phyloP scores from a whole-genome alignment of 2,329 filamentous ascomycete species.

The Albifimbria verrucaria region DNA sequence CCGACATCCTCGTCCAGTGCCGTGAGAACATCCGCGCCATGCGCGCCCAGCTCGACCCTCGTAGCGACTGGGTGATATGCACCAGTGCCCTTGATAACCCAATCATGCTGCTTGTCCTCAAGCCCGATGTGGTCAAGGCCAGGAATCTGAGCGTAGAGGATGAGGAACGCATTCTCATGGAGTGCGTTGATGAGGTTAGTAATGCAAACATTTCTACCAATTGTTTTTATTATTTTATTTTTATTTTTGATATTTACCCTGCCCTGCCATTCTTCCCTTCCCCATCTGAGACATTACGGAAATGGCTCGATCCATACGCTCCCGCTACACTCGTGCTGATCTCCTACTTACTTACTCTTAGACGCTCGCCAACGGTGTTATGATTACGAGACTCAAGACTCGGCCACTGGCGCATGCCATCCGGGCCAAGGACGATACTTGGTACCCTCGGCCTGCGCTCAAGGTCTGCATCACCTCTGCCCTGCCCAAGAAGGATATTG shows the following conservation, averaged over 20 bases:
- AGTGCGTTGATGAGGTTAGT: constrained; percentile 88
- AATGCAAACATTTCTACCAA: constrained; percentile 26
- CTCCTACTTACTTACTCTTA: constrained; percentile 31
- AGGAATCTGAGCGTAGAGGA: constrained; percentile 68
- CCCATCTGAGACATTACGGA: not conserved
- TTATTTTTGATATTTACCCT: too few relatives aligned
- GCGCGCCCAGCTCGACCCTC: constrained; percentile 82
- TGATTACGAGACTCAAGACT: constrained; percentile 83
- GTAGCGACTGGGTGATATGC: constrained; percentile 88
- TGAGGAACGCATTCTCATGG: constrained; percentile 80
- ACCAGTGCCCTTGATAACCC: constrained; percentile 83
- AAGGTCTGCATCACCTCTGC: constrained; percentile 90
- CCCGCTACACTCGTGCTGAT: not conserved
- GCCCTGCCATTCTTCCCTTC: too few relatives aligned
- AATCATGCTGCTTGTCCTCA: constrained; percentile 77
- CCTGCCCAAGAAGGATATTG: constrained; percentile 88
- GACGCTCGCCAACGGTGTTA: constrained; percentile 81
- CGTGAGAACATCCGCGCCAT: constrained; percentile 85
- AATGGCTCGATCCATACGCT: too few relatives aligned
- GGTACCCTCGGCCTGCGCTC: constrained; percentile 73
- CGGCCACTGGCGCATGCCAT: constrained; percentile 64
- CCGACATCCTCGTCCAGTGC: constrained; percentile 73
- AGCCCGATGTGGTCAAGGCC: constrained; percentile 73
- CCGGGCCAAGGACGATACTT: constrained; percentile 65
- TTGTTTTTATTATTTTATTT: too few relatives aligned